Percentiles rank a stretch among this genome's conserved stretches.
Evolutionary conservation across 148 eudicot genomes (phyloP).

Genomic region (Rhododendron ferrugineum): DNA sequence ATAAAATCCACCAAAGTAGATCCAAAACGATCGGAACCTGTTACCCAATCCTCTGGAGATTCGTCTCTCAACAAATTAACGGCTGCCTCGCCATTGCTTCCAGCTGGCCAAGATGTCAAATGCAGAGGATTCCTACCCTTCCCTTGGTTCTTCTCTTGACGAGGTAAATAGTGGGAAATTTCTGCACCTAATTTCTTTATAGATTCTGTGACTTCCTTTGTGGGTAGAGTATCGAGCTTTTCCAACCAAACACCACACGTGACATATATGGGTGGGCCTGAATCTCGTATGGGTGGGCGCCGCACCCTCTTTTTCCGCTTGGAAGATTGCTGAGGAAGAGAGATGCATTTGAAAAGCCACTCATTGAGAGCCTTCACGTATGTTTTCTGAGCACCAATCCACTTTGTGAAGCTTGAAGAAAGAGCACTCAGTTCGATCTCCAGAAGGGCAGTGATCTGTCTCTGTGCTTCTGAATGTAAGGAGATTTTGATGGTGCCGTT

Average conservation of each 20-base stretch:
- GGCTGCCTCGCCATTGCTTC: slow-evolving; percentile 17
- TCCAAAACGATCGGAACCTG: slow-evolving; percentile 42
- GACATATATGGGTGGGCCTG: slow-evolving; percentile 79
- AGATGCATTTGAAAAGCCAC: slow-evolving; percentile 74
- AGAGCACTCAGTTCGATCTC: slow-evolving; percentile 45
- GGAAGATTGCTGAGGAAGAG: slow-evolving; percentile 35
- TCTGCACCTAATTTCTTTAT: slow-evolving; percentile 55
- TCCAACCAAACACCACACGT: slow-evolving; percentile 76
- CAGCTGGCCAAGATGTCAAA: slow-evolving; percentile 12
- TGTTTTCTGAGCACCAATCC: slow-evolving; percentile 57
- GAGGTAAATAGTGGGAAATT: slow-evolving; percentile 55
- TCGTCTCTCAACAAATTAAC: slow-evolving; percentile 34
- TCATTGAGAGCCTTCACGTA: slow-evolving; percentile 61
- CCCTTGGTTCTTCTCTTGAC: slow-evolving; percentile 67
- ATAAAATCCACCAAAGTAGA: slow-evolving; percentile 52
- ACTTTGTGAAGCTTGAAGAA: slow-evolving; percentile 61
- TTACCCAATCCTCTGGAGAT: slow-evolving; percentile 35
- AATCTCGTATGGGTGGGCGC: slow-evolving; percentile 28
- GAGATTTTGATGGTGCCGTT: slow-evolving; percentile 39
- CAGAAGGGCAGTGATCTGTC: slow-evolving; percentile 38
- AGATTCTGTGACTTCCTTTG: slow-evolving; percentile 43
- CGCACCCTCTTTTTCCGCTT: slow-evolving; percentile 35
- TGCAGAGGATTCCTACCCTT: slow-evolving; percentile 20
- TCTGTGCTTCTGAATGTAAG: slow-evolving; percentile 55
- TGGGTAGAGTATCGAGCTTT: slow-evolving; percentile 36